Conservation (phyloP, 108 stramenopile genomes). For the Fragilaria crotonensis region DNA sequence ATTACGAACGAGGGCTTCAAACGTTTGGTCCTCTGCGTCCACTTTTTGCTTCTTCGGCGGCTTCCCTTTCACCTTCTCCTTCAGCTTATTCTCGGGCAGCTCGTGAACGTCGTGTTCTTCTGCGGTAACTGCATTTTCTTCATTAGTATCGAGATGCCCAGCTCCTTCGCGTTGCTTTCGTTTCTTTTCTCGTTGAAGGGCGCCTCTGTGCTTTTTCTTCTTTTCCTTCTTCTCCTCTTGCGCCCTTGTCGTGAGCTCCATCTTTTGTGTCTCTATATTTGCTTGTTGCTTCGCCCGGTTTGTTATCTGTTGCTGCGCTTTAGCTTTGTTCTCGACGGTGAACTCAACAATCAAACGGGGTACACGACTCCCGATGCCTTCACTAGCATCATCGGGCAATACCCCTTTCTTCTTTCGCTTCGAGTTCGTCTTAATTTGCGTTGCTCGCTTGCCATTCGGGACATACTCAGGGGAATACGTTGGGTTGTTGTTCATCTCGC, state of each 20-base stretch:
- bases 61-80: conserved; percentile 33
- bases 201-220: conserved; percentile 56
- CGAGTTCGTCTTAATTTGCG: conserved; percentile 22
- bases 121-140: conserved; percentile 1
- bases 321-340: conserved; percentile 78
- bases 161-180: conserved; percentile 13
- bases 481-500: conserved; percentile 96
- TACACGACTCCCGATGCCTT: conserved; percentile 42
- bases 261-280: conserved; percentile 63
- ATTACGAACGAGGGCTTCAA: conserved; percentile 57
- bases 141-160: conserved; percentile 16
- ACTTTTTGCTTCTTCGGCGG: conserved; percentile 36
- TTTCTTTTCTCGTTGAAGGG: conserved; percentile 71
- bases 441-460: conserved; percentile 58
- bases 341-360: conserved; percentile 84
- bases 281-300: conserved; percentile 59
- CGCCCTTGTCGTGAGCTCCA: conserved; percentile 36
- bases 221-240: conserved; percentile 21
- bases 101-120: conserved; percentile 11
- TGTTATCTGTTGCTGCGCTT: conserved; percentile 77
- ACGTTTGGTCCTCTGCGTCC: conserved; percentile 44
- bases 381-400: conserved; percentile 17
- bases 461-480: conserved; percentile 63
- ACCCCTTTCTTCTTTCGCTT: conserved; percentile 9
- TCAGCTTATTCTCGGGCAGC: conserved; percentile 12